These are phyloP conservation scores for Paraconiothyrium brasiliense DNA, from an alignment of 2,329 filamentous ascomycete genomes.

Conservation along the genomic window DNA sequence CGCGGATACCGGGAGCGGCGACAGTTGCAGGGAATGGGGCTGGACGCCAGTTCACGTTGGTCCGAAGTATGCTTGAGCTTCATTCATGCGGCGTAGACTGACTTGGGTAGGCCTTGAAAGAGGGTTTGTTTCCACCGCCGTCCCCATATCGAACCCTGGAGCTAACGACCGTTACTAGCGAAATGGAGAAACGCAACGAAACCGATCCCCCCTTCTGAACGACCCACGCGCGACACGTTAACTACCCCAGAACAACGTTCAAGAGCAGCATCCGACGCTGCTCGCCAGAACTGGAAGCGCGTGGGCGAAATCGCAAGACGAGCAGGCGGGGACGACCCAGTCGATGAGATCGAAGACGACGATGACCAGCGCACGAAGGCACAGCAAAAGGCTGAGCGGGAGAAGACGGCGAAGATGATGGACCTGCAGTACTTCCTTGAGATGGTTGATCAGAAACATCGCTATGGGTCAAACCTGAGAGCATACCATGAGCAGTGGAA, in stretches of 20 bases:
- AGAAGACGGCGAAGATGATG: conserved; percentile 79
- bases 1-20: conserved; percentile 78
- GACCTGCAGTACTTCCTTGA: conserved; percentile 85
- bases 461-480: conserved; percentile 84
- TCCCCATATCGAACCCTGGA: conserved; percentile 36
- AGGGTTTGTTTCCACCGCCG: conserved; percentile 47
- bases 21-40: conserved; percentile 72
- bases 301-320: conserved; percentile 74
- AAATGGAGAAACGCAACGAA: conserved; percentile 63
- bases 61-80: conserved; percentile 61
- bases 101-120: conserved; percentile 57
- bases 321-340: conserved; percentile 73
- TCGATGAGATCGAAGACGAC: conserved; percentile 58
- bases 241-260: conserved; percentile 36
- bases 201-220: conserved; percentile 53
- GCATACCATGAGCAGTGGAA: conserved; percentile 89
- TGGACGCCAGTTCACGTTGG: conserved; percentile 78
- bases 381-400: conserved; percentile 65
- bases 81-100: conserved; percentile 20
- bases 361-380: conserved; percentile 49
- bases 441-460: conserved; percentile 87
- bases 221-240: conserved; percentile 31
- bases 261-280: conserved; percentile 52
- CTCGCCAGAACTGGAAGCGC: conserved; percentile 79
- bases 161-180: conserved; percentile 47